Conservation (phyloP, 139 green algal species). For the Chlamydomonas asymmetrica region DNA sequence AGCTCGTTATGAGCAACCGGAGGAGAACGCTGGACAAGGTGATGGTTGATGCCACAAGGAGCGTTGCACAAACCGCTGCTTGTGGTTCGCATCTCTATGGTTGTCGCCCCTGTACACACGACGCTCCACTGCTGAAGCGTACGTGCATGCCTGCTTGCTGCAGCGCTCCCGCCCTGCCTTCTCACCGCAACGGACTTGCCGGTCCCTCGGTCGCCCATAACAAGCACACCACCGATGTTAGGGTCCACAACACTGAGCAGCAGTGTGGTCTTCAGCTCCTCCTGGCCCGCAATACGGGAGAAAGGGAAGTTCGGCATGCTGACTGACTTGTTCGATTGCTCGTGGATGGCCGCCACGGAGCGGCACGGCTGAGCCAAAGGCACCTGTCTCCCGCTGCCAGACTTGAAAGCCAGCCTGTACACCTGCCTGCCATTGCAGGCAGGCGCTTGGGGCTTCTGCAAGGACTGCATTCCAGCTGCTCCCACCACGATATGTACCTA, state of each 20-base stretch:
- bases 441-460: background rate
- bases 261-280: constrained; percentile 87
- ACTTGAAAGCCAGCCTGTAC: background rate
- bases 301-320: constrained; percentile 65
- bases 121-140: no score
- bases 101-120: no score
- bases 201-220: constrained; percentile 89
- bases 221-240: constrained; percentile 83
- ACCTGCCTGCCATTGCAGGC: background rate
- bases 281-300: constrained; percentile 72
- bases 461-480: background rate
- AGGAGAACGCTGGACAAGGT: no score
- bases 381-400: background rate
- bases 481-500: no score
- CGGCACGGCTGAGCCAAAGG: background rate
- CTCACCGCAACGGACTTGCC: constrained; percentile 80
- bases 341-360: background rate
- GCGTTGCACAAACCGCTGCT: no score
- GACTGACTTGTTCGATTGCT: background rate
- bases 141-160: no score
- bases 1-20: no score
- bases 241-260: constrained; percentile 86
- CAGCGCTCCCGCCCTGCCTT: background rate
- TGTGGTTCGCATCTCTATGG: no score
- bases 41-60: no score